phyloP scores from a whole-genome alignment of 2,329 filamentous ascomycete species.

The Aspergillus hiratsukae region DNA sequence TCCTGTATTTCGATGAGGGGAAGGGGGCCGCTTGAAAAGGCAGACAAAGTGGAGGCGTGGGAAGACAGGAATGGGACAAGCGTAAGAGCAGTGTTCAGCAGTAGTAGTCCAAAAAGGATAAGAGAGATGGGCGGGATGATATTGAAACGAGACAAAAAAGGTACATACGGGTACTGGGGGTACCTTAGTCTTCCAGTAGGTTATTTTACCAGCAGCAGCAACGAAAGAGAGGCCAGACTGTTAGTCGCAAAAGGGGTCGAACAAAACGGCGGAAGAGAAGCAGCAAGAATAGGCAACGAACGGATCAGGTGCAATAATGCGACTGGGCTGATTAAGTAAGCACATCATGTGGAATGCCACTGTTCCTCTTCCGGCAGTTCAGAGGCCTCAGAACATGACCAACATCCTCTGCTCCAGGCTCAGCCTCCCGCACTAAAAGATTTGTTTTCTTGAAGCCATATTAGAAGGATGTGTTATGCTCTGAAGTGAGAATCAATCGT shows the following conservation, averaged over 20 bases:
- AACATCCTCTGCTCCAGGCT: background rate
- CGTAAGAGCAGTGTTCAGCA: conserved; percentile 19
- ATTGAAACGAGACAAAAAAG: conserved; percentile 8
- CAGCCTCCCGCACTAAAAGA: too few relatives aligned
- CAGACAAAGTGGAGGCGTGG: conserved; percentile 25
- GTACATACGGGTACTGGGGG: conserved; percentile 3
- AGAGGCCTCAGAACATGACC: background rate
- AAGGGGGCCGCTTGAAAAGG: conserved; percentile 13
- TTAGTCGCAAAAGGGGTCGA: conserved; percentile 4
- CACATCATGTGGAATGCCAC: conserved; percentile 4
- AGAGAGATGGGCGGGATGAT: conserved; percentile 8
- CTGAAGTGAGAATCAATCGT: background rate
- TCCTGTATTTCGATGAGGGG: conserved; percentile 4
- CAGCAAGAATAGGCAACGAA: background rate
- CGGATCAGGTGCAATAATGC: background rate
- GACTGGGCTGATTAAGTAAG: background rate
- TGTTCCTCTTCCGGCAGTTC: conserved; percentile 5
- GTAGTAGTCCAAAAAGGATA: conserved; percentile 7
- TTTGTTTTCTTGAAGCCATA: background rate
- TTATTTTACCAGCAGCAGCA: conserved; percentile 15
- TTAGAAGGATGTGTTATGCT: background rate
- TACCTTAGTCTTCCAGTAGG: conserved; percentile 5
- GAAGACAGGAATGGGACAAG: conserved; percentile 21
- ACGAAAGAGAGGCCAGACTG: conserved; percentile 16
- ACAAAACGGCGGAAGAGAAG: conserved; percentile 2